Evolutionary conservation across 495 filamentous ascomycete genomes (phyloP), one percentile per base, ranked within the genome.

Genomic region (Aspergillus sparsus): DNA sequence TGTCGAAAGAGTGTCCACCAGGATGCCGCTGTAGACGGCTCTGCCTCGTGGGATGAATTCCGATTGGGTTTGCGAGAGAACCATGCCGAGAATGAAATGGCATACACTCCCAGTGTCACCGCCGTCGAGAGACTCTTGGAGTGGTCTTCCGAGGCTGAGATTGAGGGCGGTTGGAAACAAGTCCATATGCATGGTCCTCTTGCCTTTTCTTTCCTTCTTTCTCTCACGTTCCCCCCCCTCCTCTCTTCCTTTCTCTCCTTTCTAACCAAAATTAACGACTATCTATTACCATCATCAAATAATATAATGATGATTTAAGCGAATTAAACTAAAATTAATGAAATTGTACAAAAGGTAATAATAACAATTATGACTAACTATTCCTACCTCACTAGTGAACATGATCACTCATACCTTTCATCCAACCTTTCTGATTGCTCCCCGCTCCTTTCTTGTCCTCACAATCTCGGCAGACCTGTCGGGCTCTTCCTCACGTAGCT

Each of bases 41-140:
- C 88, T 5, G 89, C 87, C 7, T 80, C 71, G 18, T 90, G 82
- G 79, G 71, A 60, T 0, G 90, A 93, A 62, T 92, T 93, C 62
- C 74, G 80, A 21, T 60, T 61, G 1, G 83, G 80, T 36, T 72
- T 92, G 63, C 80, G 84, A 62, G 71, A 77, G 11, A 70, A 84
- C 50, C 91, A 93, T 71, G 82, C 82, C 6, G 73, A 82, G 71
- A 80, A 89, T 61, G 91, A 95, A 72, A 79, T 72, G 67, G 82
- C 82, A 44, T 92, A 89, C 69, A 94, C 89, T 35, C 88, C 89
- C 12, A 81, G 79, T 54, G 82, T 91, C 7, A 74, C 84, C n/a
- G 77, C 76, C 16, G 79, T 82, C 21, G 74, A 81, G 50, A 63
- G 74, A 53, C 70, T 86, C 18, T 62, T 84, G 65, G 66, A 71